phyloP scores from a whole-genome alignment of 2,329 filamentous ascomycete genomes.

The Aureobasidium sp. region DNA sequence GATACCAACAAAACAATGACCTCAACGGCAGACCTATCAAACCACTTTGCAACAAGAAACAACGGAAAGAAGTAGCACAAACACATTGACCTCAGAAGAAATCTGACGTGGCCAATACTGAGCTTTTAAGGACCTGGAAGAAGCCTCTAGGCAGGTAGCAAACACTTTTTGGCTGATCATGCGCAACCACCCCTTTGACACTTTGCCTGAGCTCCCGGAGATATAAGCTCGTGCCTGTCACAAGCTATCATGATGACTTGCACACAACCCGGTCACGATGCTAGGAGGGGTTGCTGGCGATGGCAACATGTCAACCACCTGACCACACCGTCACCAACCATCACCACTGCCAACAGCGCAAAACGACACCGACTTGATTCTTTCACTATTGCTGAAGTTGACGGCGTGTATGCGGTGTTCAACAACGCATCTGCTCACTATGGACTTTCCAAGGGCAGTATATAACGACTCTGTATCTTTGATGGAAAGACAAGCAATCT shows the following conservation, averaged over 20 bases:
- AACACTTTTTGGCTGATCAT: background rate
- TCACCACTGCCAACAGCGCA: background rate
- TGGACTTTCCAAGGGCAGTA: background rate
- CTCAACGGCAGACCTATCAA: background rate
- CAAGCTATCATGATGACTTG: background rate
- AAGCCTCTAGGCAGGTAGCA: background rate
- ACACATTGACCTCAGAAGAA: background rate
- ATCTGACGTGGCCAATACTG: background rate
- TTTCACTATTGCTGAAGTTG: background rate
- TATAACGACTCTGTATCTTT: background rate
- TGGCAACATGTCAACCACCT: background rate
- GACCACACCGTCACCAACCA: background rate
- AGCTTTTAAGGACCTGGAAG: background rate
- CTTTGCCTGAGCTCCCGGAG: background rate
- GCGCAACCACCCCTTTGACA: background rate
- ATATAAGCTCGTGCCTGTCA: background rate
- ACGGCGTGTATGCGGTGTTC: background rate
- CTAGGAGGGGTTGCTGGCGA: background rate
- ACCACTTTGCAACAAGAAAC: background rate
- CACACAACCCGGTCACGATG: background rate
- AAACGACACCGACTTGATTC: background rate
- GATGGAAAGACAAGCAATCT: background rate
- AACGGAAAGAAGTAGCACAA: background rate
- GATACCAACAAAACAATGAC: background rate
- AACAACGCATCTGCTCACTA: background rate